These are phyloP conservation scores for Xylaria sp. DNA, from an alignment of 2,329 filamentous ascomycete genomes.

Conservation along the genomic window DNA sequence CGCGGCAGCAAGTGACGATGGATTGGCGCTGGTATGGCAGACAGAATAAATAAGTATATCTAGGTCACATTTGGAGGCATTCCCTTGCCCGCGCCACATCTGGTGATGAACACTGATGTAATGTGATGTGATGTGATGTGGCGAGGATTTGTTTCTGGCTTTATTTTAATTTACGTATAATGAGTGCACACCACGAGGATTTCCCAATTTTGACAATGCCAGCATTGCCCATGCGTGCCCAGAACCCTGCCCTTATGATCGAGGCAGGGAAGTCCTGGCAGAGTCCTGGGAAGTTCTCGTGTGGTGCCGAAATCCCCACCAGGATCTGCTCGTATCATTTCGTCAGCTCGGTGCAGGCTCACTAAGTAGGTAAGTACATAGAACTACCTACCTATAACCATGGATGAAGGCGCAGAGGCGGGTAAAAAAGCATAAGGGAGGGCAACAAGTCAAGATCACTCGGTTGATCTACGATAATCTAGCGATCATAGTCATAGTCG, in stretches of 20 bases:
- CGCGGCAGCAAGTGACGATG: background rate
- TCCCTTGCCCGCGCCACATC: too few relatives aligned
- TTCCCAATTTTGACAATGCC: slow-evolving; percentile 14
- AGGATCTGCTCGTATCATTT: slow-evolving; percentile 20
- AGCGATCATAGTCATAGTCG: background rate
- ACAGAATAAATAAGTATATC: too few relatives aligned
- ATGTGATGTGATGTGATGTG: too few relatives aligned
- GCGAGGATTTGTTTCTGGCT: background rate
- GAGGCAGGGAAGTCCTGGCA: background rate
- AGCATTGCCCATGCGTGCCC: background rate
- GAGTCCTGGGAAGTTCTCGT: background rate
- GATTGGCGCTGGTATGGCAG: too few relatives aligned
- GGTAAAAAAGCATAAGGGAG: background rate
- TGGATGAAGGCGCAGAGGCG: background rate
- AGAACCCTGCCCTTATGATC: background rate
- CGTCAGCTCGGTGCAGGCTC: background rate
- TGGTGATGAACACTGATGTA: too few relatives aligned
- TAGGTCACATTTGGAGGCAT: too few relatives aligned
- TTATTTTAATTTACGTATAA: background rate
- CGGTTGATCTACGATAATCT: background rate
- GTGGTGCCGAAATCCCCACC: slow-evolving; percentile 2
- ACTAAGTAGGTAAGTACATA: too few relatives aligned
- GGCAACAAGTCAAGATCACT: background rate
- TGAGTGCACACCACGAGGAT: background rate
- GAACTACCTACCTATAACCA: too few relatives aligned